Conservation (phyloP, 108 stramenopile species). For the Epithemia pelagica region DNA sequence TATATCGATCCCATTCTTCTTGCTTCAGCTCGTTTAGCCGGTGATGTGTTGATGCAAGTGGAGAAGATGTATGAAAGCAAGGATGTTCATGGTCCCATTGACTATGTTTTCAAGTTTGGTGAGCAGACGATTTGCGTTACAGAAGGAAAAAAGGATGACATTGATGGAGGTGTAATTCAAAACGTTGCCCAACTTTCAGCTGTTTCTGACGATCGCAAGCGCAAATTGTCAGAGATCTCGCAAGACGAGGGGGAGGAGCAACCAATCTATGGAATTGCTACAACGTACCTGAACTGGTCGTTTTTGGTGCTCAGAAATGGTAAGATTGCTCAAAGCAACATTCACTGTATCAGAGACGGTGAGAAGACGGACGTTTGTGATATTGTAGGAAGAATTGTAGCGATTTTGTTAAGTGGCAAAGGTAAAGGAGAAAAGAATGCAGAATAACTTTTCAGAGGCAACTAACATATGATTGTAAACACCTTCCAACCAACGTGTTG, state of each 20-base stretch:
- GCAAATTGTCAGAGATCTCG: slow-evolving; percentile 3
- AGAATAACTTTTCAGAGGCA: too few species aligned
- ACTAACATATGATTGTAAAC: too few species aligned
- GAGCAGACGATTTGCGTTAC: neutral
- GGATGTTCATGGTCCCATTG: slow-evolving; percentile 6
- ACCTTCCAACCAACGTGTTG: too few species aligned
- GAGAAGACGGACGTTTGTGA: neutral
- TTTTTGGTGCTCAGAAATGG: slow-evolving; percentile 2
- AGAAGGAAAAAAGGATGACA: slow-evolving; percentile 2
- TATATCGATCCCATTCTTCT: slow-evolving; percentile 5
- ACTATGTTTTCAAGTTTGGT: slow-evolving; percentile 5
- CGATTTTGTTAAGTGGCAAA: neutral
- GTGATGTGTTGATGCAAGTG: neutral
- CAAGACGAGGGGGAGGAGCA: neutral
- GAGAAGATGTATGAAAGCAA: slow-evolving; percentile 2
- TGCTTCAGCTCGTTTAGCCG: neutral
- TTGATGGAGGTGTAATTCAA: slow-evolving; percentile 5
- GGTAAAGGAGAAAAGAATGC: too few species aligned
- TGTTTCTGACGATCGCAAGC: slow-evolving; percentile 1
- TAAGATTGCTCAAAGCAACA: neutral
- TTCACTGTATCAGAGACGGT: slow-evolving; percentile 1
- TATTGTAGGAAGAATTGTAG: slow-evolving; percentile 3
- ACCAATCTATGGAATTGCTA: slow-evolving; percentile 8
- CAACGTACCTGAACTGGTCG: slow-evolving; percentile 4
- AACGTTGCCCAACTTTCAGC: slow-evolving; percentile 3